Evolutionary conservation across 768 basidiomycete species (phyloP), one percentile per base, ranked within the genome.

Genomic region (Tremella fuciformis): DNA sequence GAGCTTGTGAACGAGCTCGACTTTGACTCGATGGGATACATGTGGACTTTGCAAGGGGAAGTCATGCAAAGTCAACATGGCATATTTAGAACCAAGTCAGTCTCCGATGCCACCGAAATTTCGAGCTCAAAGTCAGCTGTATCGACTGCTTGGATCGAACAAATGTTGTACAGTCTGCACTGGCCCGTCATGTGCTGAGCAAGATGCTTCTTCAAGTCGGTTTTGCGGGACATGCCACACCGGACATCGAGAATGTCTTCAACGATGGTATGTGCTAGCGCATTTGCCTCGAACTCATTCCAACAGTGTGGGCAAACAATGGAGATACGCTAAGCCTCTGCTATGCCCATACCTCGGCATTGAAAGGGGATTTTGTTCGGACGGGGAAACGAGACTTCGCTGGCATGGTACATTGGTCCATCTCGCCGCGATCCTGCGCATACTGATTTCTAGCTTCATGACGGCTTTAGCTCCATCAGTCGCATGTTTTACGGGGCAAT

Each of bases 141-240:
- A 93, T 97, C 46, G 94, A 98, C 71, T 94, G 92, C 68, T 79
- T 97, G 41, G 94, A 98, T 72, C 81, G 94, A 52, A 97, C 94
- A 13, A 96, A 94, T 71, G 93, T 96, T 21, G 89, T 96, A 8
- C 73, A 96, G 86, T 94, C 91, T 19, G 94, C 94, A 0, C 89
- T 99, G 69, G 88, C 91, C 2, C 83, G 94, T 58, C 83, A 88
- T 76, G 83, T 91, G 16, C 80, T 99, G 21, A 65, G 68, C 2
- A 59, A 59, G 4, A 76, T 79, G 62, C 67, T 81, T n/a, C 75
- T 76, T 2, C 76, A 77, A 46, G 65, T 80, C 25, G 79, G 79
- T 1, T 55, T 80, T 50, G 60, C 60, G 1, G 84, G 85, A 57
- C 83, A 82, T 54, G 86, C 66, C 9, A 63, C 57, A 2, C 42